Evolutionary conservation across 73 alveolate genomes (phyloP).

Genomic region (Chromera velia): DNA sequence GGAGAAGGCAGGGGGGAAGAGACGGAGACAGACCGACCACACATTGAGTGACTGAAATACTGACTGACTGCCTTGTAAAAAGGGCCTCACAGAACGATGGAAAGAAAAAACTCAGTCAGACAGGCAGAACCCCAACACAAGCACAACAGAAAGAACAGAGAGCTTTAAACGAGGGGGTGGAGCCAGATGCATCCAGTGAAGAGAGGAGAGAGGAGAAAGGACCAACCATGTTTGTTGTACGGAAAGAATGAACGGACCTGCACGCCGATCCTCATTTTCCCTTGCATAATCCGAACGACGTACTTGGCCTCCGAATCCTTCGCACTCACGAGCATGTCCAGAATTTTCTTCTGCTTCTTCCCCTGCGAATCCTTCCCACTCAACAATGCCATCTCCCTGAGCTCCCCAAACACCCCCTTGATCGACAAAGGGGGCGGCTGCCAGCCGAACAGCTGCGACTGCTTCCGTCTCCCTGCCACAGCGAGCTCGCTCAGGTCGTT

Average conservation of each 20-base stretch:
- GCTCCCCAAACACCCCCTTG: not conserved
- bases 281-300: conserved; percentile 29
- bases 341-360: not conserved
- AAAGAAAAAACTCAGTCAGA: too few relatives aligned
- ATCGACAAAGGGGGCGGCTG: not conserved
- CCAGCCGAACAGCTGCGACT: not conserved
- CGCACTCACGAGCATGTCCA: not conserved
- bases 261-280: not conserved
- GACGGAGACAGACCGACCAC: not conserved
- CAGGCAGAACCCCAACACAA: too few relatives aligned
- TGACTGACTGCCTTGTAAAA: not conserved
- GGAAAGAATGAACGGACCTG: not conserved
- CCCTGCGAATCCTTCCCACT: not conserved
- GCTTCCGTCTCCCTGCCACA: not conserved
- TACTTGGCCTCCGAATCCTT: conserved; percentile 18
- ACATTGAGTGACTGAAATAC: not conserved
- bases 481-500: not conserved
- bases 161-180: too few relatives aligned
- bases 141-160: too few relatives aligned
- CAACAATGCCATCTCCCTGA: not conserved
- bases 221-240: too few relatives aligned
- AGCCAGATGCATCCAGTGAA: too few relatives aligned
- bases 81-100: too few relatives aligned
- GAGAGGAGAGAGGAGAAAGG: too few relatives aligned
- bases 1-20: too few relatives aligned